Percentiles rank a stretch among this genome's conserved stretches.
phyloP scores from a whole-genome alignment of 1,139 yeast genomes.

The Debaryomycetaceae sp. region DNA sequence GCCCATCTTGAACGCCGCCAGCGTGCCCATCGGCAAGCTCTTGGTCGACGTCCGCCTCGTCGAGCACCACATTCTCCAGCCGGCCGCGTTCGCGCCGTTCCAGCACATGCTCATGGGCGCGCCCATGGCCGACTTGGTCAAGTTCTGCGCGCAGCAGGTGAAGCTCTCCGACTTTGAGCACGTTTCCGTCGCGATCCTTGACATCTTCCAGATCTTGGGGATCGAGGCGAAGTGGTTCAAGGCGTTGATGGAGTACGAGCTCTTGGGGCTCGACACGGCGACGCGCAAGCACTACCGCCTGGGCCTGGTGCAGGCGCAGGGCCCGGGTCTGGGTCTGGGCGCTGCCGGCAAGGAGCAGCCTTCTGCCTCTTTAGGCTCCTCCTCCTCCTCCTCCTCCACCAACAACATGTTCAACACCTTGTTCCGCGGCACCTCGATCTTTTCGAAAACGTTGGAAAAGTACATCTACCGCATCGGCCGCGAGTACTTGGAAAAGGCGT shows the following conservation, averaged over 20 bases:
- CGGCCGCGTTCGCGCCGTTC: conserved; percentile 44
- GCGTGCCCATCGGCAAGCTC: conserved; percentile 46
- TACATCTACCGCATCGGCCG: conserved; percentile 71
- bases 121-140: conserved; percentile 39
- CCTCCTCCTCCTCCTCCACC: conserved; percentile 9
- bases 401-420: conserved; percentile 57
- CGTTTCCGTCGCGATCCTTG: conserved; percentile 44
- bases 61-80: conserved; percentile 52
- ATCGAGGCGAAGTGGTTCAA: conserved; percentile 62
- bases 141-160: conserved; percentile 32
- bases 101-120: conserved; percentile 47
- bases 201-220: conserved; percentile 54
- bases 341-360: too few relatives aligned
- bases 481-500: conserved; percentile 62
- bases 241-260: conserved; percentile 55
- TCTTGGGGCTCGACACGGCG: conserved; percentile 35
- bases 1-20: conserved; percentile 30
- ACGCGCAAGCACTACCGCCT: conserved; percentile 27
- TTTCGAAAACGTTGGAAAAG: conserved; percentile 71
- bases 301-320: not conserved
- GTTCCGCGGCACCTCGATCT: conserved; percentile 75
- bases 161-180: conserved; percentile 42
- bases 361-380: too few relatives aligned
- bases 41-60: conserved; percentile 42
- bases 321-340: too few relatives aligned